A percentile compares a stretch with the other conserved stretches of the same genome.
phyloP scores from a whole-genome alignment of 2,329 filamentous ascomycete species.

The Fusarium avenaceum region DNA sequence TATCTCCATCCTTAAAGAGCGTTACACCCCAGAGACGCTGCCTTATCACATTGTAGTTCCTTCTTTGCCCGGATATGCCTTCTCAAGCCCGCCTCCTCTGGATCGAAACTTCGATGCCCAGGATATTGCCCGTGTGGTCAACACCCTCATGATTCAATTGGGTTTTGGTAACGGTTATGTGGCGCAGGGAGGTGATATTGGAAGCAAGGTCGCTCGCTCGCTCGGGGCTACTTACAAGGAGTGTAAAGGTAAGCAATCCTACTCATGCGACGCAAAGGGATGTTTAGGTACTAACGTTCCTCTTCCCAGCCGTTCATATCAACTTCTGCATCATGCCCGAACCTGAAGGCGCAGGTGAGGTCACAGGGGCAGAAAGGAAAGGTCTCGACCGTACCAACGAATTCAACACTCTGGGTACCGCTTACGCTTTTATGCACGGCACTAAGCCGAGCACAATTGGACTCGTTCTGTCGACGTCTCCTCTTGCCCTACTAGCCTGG shows the following conservation, averaged over 20 bases:
- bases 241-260: not conserved
- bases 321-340: constrained; percentile 8
- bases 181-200: constrained; percentile 9
- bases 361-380: constrained; percentile 2
- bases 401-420: not conserved
- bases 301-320: not conserved
- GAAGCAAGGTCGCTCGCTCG: not conserved
- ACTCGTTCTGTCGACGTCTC: constrained; percentile 1
- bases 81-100: constrained; percentile 1
- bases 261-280: not conserved
- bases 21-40: constrained; percentile 7
- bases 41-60: constrained; percentile 12
- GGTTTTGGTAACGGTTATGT: constrained; percentile 18
- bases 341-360: not conserved
- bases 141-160: constrained; percentile 10
- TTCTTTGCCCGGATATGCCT: not conserved
- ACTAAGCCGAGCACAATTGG: constrained; percentile 16
- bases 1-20: constrained; percentile 11
- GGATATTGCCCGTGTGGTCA: not conserved
- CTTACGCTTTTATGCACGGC: constrained; percentile 3
- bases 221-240: not conserved
- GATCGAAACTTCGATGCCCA: not conserved
- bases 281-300: not conserved
- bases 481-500: constrained; percentile 12
- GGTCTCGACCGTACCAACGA: not conserved